Conservation (phyloP, 2,329 filamentous ascomycete genomes). For the Fusarium sp. region DNA sequence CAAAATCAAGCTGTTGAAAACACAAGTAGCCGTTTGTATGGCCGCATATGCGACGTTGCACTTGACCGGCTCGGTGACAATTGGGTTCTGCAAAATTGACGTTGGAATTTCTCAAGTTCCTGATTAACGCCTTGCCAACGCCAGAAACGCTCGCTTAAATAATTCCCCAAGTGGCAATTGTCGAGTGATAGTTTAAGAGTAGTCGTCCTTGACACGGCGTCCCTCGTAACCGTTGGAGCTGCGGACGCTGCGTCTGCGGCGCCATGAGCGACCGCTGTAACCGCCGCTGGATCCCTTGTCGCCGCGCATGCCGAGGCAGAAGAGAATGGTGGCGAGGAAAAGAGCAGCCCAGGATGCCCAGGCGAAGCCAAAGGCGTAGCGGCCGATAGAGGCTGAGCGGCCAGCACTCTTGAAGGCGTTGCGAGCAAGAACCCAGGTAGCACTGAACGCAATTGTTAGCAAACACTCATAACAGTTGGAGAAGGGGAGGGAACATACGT, state of each 20-base stretch:
- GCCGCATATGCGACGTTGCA: background rate
- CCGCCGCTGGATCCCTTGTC: constrained; percentile 54
- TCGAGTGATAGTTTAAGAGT: constrained; percentile 59
- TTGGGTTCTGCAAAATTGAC: background rate
- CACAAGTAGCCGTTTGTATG: background rate
- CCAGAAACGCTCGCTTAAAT: background rate
- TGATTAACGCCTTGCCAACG: constrained; percentile 1
- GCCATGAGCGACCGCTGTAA: constrained; percentile 52
- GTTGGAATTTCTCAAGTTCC: background rate
- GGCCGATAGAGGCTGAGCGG: constrained; percentile 71
- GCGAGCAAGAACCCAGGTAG: constrained; percentile 76
- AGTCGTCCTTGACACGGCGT: constrained; percentile 77
- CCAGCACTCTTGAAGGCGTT: constrained; percentile 70
- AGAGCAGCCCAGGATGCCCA: constrained; percentile 78
- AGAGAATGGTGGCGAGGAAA: constrained; percentile 74
- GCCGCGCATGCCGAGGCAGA: constrained; percentile 71
- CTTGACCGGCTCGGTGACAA: background rate
- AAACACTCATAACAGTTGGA: background rate
- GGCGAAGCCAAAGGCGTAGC: constrained; percentile 79
- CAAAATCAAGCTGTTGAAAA: constrained; percentile 14
- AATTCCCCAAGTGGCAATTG: background rate
- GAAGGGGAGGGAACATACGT: constrained; percentile 66
- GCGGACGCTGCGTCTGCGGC: constrained; percentile 52
- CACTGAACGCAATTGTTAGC: constrained; percentile 51
- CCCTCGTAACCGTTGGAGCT: constrained; percentile 57